These are phyloP conservation scores for Pleurotus giganteus DNA, from an alignment of 768 basidiomycete species.

Conservation along the genomic window DNA sequence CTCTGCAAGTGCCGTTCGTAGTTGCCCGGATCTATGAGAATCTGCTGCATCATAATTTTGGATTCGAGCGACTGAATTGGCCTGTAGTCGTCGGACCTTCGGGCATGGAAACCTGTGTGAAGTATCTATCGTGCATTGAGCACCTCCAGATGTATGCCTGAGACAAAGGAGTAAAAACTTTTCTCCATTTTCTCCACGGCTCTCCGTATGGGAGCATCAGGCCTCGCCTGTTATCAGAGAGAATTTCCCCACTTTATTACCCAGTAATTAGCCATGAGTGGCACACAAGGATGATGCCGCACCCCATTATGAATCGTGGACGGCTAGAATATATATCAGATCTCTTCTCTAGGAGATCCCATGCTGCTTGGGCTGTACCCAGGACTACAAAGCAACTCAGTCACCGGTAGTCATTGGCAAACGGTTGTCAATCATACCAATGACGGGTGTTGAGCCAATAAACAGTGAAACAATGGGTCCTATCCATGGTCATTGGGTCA, in stretches of 20 bases:
- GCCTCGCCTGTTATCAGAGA: slow-evolving; percentile 44
- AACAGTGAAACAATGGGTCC: slow-evolving; percentile 40
- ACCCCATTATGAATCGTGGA: slow-evolving; percentile 45
- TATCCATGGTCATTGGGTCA: slow-evolving; percentile 13
- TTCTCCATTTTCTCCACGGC: slow-evolving; percentile 47
- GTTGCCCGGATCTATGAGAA: slow-evolving; percentile 34
- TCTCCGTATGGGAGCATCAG: slow-evolving; percentile 43
- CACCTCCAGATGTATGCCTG: background rate
- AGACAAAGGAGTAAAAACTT: slow-evolving; percentile 24
- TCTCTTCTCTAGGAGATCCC: slow-evolving; percentile 47
- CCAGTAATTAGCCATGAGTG: background rate
- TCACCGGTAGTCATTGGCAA: background rate
- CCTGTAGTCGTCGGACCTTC: slow-evolving; percentile 40
- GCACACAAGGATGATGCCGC: slow-evolving; percentile 5
- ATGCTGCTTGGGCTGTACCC: slow-evolving; percentile 43
- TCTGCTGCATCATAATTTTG: slow-evolving; percentile 38
- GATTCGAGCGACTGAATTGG: slow-evolving; percentile 49
- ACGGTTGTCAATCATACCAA: slow-evolving; percentile 23
- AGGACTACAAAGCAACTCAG: slow-evolving; percentile 32
- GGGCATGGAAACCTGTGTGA: slow-evolving; percentile 40
- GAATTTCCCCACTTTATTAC: slow-evolving; percentile 36
- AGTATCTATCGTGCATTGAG: slow-evolving; percentile 30
- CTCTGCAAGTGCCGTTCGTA: slow-evolving; percentile 41
- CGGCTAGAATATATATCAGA: slow-evolving; percentile 46
- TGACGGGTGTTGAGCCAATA: slow-evolving; percentile 40